Evolutionary conservation across 2,329 filamentous ascomycete genomes (phyloP), one percentile per base, ranked within the genome.

Genomic region (Talaromyces funiculosus): DNA sequence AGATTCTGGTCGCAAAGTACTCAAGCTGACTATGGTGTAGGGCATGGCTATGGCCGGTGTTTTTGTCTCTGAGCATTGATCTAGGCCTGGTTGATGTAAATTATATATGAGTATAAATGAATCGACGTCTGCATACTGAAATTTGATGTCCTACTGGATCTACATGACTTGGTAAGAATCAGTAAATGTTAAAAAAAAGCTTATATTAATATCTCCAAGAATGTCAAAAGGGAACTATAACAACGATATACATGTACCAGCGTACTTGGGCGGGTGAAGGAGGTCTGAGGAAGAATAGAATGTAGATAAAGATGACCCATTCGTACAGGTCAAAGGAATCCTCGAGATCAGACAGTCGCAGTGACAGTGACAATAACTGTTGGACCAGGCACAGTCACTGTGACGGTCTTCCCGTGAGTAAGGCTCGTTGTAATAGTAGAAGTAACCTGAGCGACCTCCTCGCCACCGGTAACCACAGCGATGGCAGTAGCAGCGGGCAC

Each of bases 11-110:
- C 24, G 31, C 5, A 29, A 5, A 20, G 26, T 43, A 37, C 20
- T 7, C 24, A 5, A 1, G 18, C 51, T 53, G 14, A 47, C 57
- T 53, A 64, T 67, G 57, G 22, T 33, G 6, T 63, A 76, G 70
- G 75, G 75, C 29, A 77, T 77, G 75, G 92, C 92, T 47, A 95
- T 96, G 91, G 92, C 91, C 57, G 90, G 90, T 64, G 86, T 96
- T 57, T 96, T 92, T 86, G 92, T 96, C 62, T 91, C 90, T 2
- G 91, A 96, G 81, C 93, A 90, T 64, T 76, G 35, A 40, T 43
- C 26, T 7, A 8, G 49, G 12, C 7, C 18, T 35, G 3, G 12
- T 9, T 22, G 14, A 9, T 22, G 10, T 51, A 35, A 51, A 51
- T 51, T 51, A 33, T 12, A 51, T 51, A 22, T 20, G 26, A 51